phyloP scores from a whole-genome alignment of 176 grass and related monocot species.

The Oryza australiensis region DNA sequence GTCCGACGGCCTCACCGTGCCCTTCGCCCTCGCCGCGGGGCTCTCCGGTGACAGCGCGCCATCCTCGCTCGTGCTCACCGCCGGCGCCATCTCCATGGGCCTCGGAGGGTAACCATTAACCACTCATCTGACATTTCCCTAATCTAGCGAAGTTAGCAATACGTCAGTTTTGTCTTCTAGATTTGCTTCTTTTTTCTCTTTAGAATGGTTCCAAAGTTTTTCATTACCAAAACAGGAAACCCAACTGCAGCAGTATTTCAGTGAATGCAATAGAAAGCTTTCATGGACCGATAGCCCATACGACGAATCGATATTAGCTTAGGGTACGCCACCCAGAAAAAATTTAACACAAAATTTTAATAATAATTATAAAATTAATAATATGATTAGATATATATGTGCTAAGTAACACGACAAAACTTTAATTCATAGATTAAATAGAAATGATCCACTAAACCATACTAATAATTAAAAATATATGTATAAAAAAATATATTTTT shows the following conservation, averaged over 20 bases:
- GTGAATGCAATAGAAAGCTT: background rate
- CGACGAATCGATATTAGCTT: too few species aligned
- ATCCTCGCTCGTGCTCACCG: slow-evolving; percentile 80
- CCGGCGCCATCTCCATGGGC: slow-evolving; percentile 94
- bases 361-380: too few species aligned
- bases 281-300: background rate
- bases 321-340: too few species aligned
- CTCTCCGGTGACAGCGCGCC: slow-evolving; percentile 77
- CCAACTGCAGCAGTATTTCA: background rate
- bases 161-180: background rate
- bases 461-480: too few species aligned
- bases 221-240: background rate
- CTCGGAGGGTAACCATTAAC: slow-evolving; percentile 69
- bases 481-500: too few species aligned
- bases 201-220: background rate
- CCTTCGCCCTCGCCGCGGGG: slow-evolving; percentile 86
- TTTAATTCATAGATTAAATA: too few species aligned
- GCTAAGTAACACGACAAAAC: too few species aligned
- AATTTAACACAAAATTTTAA: too few species aligned
- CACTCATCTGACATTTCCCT: background rate
- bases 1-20: slow-evolving; percentile 93
- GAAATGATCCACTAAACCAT: too few species aligned
- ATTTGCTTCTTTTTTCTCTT: background rate
- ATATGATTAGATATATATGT: too few species aligned
- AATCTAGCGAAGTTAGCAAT: background rate